These are phyloP conservation scores for Candida sanyiensis DNA, from an alignment of 805 yeast species.

Conservation along the genomic window DNA sequence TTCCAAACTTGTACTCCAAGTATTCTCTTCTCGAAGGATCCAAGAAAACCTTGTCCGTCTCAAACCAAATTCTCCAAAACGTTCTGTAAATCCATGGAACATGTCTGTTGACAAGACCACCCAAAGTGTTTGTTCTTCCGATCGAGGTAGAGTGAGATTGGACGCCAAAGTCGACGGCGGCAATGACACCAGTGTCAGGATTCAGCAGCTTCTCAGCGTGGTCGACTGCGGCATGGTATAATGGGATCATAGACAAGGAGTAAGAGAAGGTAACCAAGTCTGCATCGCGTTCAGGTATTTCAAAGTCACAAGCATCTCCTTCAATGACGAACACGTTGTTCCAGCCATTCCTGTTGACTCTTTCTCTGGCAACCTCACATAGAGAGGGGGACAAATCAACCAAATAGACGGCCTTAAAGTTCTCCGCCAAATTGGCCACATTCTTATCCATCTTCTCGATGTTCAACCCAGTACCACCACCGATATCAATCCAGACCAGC, in stretches of 20 bases:
- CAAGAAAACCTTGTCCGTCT: conserved; percentile 71
- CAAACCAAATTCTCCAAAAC: conserved; percentile 87
- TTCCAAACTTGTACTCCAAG: conserved; percentile 77
- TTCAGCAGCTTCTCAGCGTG: conserved; percentile 50
- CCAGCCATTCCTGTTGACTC: conserved; percentile 47
- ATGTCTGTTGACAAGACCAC: conserved; percentile 67
- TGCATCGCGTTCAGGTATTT: conserved; percentile 45
- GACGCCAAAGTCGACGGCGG: conserved; percentile 77
- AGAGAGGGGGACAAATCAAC: conserved; percentile 75
- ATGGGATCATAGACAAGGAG: conserved; percentile 80
- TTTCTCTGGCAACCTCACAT: conserved; percentile 60
- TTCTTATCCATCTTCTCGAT: conserved; percentile 67
- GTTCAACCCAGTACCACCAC: conserved; percentile 85
- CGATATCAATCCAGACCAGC: conserved; percentile 72
- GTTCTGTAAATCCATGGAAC: conserved; percentile 73
- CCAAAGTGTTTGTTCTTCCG: conserved; percentile 68
- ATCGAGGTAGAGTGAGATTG: conserved; percentile 58
- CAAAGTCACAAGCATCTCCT: conserved; percentile 72
- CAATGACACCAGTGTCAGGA: conserved; percentile 52
- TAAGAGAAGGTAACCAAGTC: conserved; percentile 75
- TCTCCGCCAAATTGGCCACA: conserved; percentile 28
- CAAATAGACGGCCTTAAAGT: conserved; percentile 62
- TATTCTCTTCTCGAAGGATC: conserved; percentile 80
- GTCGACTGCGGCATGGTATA: conserved; percentile 74
- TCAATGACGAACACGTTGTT: conserved; percentile 60